Evolutionary conservation across 2,329 filamentous ascomycete genomes (phyloP), one percentile per base, ranked within the genome.

Genomic region (Aspergillus phoenicis): DNA sequence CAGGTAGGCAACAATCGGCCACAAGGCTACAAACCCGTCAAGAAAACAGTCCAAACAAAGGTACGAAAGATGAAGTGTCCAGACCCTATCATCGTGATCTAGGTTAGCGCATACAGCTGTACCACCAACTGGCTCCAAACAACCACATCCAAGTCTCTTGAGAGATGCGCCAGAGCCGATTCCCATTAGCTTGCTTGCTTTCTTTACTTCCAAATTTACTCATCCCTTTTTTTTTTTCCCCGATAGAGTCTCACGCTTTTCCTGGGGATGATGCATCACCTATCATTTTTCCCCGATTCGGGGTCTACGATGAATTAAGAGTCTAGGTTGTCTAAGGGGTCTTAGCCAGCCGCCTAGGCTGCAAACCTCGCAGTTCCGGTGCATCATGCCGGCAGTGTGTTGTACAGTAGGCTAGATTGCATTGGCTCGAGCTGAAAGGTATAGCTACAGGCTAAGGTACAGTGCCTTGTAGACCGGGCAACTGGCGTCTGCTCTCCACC

Each of bases 111-210:
- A 47, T 53, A 52, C 60, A 59, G 52, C 49, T 61, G 47, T 57
- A 63, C 26, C 41, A 65, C 65, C 59, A 66, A 58, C 64, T 68
- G 66, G 66, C 66, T 52, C 66, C 65, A 68, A 61, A 67, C 61
- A 68, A 57, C 47, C 33, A 28, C 51, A 55, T 58, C 62, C 66
- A 68, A 63, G 64, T 53, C 54, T 47, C 17, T 7, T 47, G 26
- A 15, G 39, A 38, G 20, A 53, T 28, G n/a, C 13, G 47, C 26
- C n/a, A 33, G 28, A 28, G 10, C 26, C 26, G 24, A 17, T 30
- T 5, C 5, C 26, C 26, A 51, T 51, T 51, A 28, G 47, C 15
- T n/a, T 51, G 17, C 17, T 24, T 45, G 20, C 15, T 30, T 30
- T 10, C n/a, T 51, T 30, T 28, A 13, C 11, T 36, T 36, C 33